Base-by-base conservation (phyloP, 148 eudicot genomes). In the Vaccinium myrtillus region DNA sequence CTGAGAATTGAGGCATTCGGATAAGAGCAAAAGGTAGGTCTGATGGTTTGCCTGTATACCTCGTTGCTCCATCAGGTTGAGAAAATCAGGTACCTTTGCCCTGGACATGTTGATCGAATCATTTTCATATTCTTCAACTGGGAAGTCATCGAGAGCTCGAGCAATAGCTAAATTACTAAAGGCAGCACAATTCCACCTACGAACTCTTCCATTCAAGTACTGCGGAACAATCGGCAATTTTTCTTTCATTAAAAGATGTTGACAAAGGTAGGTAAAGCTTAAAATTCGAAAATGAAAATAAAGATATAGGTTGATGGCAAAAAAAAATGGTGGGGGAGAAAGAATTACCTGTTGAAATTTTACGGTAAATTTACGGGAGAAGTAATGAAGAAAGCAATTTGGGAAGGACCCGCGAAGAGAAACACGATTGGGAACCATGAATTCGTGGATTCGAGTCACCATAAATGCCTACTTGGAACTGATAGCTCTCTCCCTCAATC, bases 21-120 rank as follows among this genome's bases (percentile, higher is more conserved):
- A 90, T 74, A 92, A 87, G 11, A 92, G 91, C 92, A 94, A 91
- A 10, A 87, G n/a, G 82, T 92, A 93, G 16, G 98, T 92, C 83
- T 91, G 92, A 86, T 81, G 86, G 84, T 92, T 90, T 4, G 93
- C 92, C 4, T 81, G 83, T 83, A 91, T 23, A 18, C 79, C 61
- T 11, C 23, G 55, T 25, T 80, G 82, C 61, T 82, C 84, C 59
- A 32, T 81, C 83, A n/a, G 65, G 32, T 83, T 21, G 46, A 74
- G 12, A 54, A 51, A 50, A 76, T 59, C 77, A 83, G 83, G 13
- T 77, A 65, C 80, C 59, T 63, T 77, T 8, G 46, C 50, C 46
- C 50, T 77, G 7, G 73, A 19, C 39, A 19, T 15, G 3, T 21
- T 25, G 50, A 16, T 70, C 39, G 84, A 13, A 82, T 39, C 79